A percentile compares a stretch with the other conserved stretches of the same genome.
Evolutionary conservation across 1,284 basidiomycete species (phyloP).

Genomic region (Heterobasidion annosum): DNA sequence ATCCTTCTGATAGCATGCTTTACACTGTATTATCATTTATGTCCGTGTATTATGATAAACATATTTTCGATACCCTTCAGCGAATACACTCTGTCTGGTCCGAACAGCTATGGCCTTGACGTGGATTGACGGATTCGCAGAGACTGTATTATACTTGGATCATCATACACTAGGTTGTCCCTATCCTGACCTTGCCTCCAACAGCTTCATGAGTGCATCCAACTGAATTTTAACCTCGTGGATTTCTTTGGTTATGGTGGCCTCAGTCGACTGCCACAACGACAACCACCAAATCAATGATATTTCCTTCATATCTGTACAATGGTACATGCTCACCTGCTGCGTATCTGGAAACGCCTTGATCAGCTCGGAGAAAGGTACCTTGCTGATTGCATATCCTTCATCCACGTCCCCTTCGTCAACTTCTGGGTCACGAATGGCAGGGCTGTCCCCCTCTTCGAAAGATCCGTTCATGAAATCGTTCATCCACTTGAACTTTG

Average conservation of each 20-base stretch:
- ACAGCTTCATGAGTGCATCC: slow-evolving; percentile 40
- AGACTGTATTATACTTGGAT: too few relatives aligned
- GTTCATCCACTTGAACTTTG: slow-evolving; percentile 53
- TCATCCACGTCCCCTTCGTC: slow-evolving; percentile 45
- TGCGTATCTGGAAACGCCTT: slow-evolving; percentile 71
- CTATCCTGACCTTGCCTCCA: slow-evolving; percentile 23
- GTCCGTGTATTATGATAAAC: not conserved
- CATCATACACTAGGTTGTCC: not conserved
- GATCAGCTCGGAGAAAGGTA: slow-evolving; percentile 69
- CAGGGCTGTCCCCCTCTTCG: slow-evolving; percentile 54
- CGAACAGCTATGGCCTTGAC: not conserved
- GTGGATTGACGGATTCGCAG: not conserved
- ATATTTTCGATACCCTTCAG: not conserved
- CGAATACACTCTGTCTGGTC: not conserved
- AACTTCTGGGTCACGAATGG: slow-evolving; percentile 50
- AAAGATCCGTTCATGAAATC: slow-evolving; percentile 58
- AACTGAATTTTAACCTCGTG: slow-evolving; percentile 48
- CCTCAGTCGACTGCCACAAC: slow-evolving; percentile 56
- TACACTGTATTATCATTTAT: not conserved
- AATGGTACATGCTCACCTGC: slow-evolving; percentile 37
- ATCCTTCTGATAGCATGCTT: not conserved
- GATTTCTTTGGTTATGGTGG: slow-evolving; percentile 61
- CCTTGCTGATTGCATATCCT: slow-evolving; percentile 62
- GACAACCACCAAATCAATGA: not conserved
- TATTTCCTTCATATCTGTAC: slow-evolving; percentile 1